Percentiles rank a stretch among this genome's conserved stretches.
Conservation (phyloP, 2,329 filamentous ascomycete genomes). For the Helminthosporium solani region DNA sequence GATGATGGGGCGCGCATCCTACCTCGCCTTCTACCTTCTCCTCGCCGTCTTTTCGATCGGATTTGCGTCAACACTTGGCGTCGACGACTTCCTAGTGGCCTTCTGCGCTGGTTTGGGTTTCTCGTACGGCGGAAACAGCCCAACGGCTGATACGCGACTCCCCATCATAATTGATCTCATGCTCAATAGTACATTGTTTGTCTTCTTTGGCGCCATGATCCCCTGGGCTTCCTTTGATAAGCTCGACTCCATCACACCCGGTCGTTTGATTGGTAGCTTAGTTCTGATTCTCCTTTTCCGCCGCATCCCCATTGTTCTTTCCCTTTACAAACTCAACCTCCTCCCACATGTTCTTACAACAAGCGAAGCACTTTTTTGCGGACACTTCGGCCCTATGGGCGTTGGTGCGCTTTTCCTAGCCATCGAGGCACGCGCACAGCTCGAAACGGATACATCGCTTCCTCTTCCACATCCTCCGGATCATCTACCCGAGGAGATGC, state of each 20-base stretch:
- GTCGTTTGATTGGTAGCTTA: slow-evolving; percentile 48
- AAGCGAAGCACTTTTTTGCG: slow-evolving; percentile 56
- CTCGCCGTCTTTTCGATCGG: slow-evolving; percentile 55
- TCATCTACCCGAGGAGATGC: slow-evolving; percentile 33
- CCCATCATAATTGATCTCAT: slow-evolving; percentile 56
- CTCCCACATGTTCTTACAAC: slow-evolving; percentile 52
- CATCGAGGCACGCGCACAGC: slow-evolving; percentile 55
- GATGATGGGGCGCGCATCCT: slow-evolving; percentile 52
- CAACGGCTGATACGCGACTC: slow-evolving; percentile 48
- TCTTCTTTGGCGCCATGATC: slow-evolving; percentile 58
- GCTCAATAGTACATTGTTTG: slow-evolving; percentile 57
- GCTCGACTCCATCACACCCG: slow-evolving; percentile 42
- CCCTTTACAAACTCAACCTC: slow-evolving; percentile 46
- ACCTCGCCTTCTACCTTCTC: slow-evolving; percentile 58
- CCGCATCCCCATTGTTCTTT: slow-evolving; percentile 54
- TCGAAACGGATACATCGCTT: slow-evolving; percentile 52
- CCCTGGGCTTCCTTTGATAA: slow-evolving; percentile 51
- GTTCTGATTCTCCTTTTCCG: slow-evolving; percentile 54
- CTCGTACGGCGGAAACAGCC: slow-evolving; percentile 56
- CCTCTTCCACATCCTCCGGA: slow-evolving; percentile 45
- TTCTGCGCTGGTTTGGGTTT: slow-evolving; percentile 59
- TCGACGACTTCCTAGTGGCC: slow-evolving; percentile 58
- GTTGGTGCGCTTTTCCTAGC: slow-evolving; percentile 58
- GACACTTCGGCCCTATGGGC: slow-evolving; percentile 61
- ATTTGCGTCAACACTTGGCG: slow-evolving; percentile 53